Percentiles rank a stretch among this genome's conserved stretches.
These are phyloP conservation scores for Clitoria ternatea DNA, from an alignment of 306 rosid species.

Conservation along the genomic window DNA sequence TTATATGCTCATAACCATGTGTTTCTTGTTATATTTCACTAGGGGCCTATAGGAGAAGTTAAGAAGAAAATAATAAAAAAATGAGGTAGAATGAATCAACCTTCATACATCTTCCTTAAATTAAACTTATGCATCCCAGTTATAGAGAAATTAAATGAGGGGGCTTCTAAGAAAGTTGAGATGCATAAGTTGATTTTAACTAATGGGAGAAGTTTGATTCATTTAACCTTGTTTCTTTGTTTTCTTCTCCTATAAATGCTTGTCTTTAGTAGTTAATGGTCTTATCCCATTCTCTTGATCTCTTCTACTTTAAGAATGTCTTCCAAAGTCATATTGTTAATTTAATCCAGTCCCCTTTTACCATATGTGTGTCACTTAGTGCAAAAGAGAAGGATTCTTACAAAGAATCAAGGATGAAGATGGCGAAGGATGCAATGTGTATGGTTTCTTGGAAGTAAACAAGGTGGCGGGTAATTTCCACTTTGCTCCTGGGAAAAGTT, in stretches of 20 bases:
- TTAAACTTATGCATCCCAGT: no score
- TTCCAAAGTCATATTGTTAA: slow-evolving; percentile 1
- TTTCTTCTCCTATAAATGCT: no score
- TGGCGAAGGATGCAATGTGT: slow-evolving; percentile 94
- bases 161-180: no score
- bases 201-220: no score
- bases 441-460: slow-evolving; percentile 94
- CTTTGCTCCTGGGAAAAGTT: slow-evolving; percentile 98
- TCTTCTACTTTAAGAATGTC: not conserved
- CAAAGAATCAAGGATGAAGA: slow-evolving; percentile 95
- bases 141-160: no score
- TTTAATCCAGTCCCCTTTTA: not conserved
- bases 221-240: no score
- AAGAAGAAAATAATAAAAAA: no score
- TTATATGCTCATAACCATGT: not conserved
- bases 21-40: not conserved
- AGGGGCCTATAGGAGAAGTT: no score
- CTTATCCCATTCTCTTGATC: not conserved
- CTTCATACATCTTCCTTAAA: no score
- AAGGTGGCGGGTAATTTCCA: slow-evolving; percentile 98
- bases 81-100: no score
- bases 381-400: slow-evolving; percentile 98
- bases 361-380: slow-evolving; percentile 42
- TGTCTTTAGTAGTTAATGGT: not conserved
- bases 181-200: no score